Conservation (phyloP, 352 stramenopile species). For the Phytopythium kandeliae region DNA sequence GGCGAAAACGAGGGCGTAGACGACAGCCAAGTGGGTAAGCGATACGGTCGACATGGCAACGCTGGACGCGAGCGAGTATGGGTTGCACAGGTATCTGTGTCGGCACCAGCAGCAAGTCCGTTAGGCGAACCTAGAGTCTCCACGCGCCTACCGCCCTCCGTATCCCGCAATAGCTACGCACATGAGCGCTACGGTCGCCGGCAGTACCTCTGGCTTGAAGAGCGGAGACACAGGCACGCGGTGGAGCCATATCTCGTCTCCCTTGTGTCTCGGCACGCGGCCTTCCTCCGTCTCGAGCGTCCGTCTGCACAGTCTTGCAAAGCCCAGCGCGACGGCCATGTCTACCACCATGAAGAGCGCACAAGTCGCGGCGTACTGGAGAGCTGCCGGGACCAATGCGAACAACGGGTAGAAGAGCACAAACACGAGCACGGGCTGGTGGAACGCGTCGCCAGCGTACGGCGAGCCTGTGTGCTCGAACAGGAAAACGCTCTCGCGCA, state of each 20-base stretch:
- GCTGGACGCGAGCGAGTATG: slow-evolving; percentile 63
- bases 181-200: slow-evolving; percentile 45
- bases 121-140: not conserved
- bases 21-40: slow-evolving; percentile 53
- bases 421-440: slow-evolving; percentile 78
- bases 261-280: slow-evolving; percentile 20
- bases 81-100: slow-evolving; percentile 63
- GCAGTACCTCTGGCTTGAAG: slow-evolving; percentile 36
- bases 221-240: slow-evolving; percentile 68
- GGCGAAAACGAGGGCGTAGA: slow-evolving; percentile 71
- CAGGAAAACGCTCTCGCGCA: slow-evolving; percentile 59
- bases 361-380: slow-evolving; percentile 27
- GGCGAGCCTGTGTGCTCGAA: slow-evolving; percentile 37
- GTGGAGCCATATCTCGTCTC: slow-evolving; percentile 66
- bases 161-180: slow-evolving; percentile 8
- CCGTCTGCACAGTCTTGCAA: slow-evolving; percentile 43
- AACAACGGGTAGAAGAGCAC: slow-evolving; percentile 58
- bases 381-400: slow-evolving; percentile 5
- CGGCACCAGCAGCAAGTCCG: not conserved
- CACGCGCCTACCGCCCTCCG: not conserved
- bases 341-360: slow-evolving; percentile 49
- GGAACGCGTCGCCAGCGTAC: slow-evolving; percentile 77
- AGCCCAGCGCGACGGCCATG: slow-evolving; percentile 44
- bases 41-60: slow-evolving; percentile 66
- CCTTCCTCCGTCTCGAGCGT: slow-evolving; percentile 50